phyloP scores from a whole-genome alignment of 2,329 filamentous ascomycete species.

The Huntiella savannae region DNA sequence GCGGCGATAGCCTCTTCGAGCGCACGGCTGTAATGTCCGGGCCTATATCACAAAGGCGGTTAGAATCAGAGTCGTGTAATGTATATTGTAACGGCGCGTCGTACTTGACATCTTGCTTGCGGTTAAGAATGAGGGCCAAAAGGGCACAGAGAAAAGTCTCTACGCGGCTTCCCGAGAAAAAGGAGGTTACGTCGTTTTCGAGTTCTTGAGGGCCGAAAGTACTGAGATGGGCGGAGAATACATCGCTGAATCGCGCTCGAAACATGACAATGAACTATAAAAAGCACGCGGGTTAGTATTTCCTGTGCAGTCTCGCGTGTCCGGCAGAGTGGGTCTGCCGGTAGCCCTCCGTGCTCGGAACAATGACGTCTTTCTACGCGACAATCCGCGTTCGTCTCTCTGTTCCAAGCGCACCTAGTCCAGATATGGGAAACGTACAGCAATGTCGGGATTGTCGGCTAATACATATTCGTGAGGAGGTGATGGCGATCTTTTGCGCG shows the following conservation, averaged over 20 bases:
- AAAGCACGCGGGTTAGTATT: background rate
- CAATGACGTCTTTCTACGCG: conserved; percentile 25
- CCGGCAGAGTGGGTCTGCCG: too few relatives aligned
- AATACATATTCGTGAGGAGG: conserved; percentile 79
- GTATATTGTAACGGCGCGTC: conserved; percentile 18
- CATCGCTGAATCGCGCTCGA: conserved; percentile 76
- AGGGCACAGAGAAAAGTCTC: conserved; percentile 82
- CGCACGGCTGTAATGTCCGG: conserved; percentile 80
- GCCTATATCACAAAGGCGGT: conserved; percentile 31
- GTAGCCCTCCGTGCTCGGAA: background rate
- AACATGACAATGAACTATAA: conserved; percentile 94
- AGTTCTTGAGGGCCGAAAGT: conserved; percentile 93
- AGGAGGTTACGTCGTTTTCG: conserved; percentile 65
- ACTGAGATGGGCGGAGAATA: conserved; percentile 68
- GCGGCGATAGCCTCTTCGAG: conserved; percentile 80
- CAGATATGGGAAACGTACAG: conserved; percentile 41
- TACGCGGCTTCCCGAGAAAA: conserved; percentile 61
- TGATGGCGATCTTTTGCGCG: conserved; percentile 65
- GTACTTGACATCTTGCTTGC: conserved; percentile 98
- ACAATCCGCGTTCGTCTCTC: conserved; percentile 27
- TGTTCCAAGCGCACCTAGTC: too few relatives aligned
- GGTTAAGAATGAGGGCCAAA: conserved; percentile 72
- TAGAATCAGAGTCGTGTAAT: too few relatives aligned
- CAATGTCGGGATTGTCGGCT: conserved; percentile 79
- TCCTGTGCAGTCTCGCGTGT: too few relatives aligned